phyloP scores from a whole-genome alignment of 352 stramenopile genomes.

The Globisporangium radiosum region DNA sequence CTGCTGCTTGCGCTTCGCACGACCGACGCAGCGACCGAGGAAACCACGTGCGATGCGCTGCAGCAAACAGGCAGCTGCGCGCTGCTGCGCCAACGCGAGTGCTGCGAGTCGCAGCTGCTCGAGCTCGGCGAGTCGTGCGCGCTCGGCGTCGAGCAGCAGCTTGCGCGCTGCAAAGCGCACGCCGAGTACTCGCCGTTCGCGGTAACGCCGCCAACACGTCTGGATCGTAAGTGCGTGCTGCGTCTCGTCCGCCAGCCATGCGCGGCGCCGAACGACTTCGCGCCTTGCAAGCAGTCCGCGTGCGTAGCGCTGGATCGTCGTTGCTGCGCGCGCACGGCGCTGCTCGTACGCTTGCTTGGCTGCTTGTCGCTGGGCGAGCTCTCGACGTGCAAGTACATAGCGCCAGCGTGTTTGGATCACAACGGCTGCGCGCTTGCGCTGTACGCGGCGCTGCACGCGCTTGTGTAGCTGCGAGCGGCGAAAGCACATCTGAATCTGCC shows the following conservation, averaged over 20 bases:
- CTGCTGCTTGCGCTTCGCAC: conserved; percentile 9
- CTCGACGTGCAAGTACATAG: conserved; percentile 14
- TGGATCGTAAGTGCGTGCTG: conserved; percentile 14
- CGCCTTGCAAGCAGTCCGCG: conserved; percentile 21
- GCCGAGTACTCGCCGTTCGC: conserved; percentile 11
- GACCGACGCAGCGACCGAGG: conserved; percentile 18
- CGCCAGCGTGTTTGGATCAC: conserved; percentile 34
- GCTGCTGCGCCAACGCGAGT: conserved; percentile 4
- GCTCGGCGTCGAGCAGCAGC: conserved; percentile 21
- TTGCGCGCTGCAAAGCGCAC: conserved; percentile 24
- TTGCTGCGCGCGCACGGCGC: conserved; percentile 18
- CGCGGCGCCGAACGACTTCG: conserved; percentile 2
- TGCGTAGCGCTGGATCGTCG: conserved; percentile 20
- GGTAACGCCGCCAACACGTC: conserved; percentile 19
- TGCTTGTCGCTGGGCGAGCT: conserved; percentile 15
- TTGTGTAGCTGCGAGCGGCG: conserved; percentile 26
- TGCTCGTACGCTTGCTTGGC: conserved; percentile 4
- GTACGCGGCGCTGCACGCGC: conserved; percentile 19
- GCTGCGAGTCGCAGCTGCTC: conserved; percentile 18
- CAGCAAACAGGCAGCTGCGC: conserved; percentile 20
- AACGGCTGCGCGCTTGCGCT: conserved; percentile 17
- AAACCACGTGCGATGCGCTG: conserved; percentile 39
- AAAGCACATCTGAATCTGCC: conserved; percentile 45
- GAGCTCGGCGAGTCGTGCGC: conserved; percentile 14
- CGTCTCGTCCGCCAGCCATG: conserved; percentile 19